A percentile compares a stretch with the other conserved stretches of the same genome.
Conservation (phyloP, 2,329 filamentous ascomycete species). For the Eurotiales sp. region DNA sequence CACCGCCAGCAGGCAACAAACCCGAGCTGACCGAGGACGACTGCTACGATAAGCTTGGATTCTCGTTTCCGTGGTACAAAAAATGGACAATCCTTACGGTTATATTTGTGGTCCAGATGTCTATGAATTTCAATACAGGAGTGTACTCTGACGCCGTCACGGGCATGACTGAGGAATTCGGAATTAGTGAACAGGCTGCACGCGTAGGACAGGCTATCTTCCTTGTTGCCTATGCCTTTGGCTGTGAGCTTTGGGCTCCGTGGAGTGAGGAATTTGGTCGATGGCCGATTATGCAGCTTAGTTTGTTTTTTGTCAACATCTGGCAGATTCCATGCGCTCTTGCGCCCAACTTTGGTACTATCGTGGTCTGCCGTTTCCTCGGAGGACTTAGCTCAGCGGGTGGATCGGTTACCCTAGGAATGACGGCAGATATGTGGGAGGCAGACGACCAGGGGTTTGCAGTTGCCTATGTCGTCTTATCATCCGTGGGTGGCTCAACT, state of each 20-base stretch:
- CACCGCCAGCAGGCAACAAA: conserved; percentile 19
- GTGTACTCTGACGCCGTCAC: conserved; percentile 65
- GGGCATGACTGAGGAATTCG: conserved; percentile 63
- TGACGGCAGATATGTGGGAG: conserved; percentile 61
- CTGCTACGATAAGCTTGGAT: conserved; percentile 64
- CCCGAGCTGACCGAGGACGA: conserved; percentile 49
- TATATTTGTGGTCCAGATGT: conserved; percentile 67
- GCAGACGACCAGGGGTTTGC: conserved; percentile 56
- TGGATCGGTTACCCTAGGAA: conserved; percentile 61
- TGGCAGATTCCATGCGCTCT: conserved; percentile 8
- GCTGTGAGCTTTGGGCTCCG: conserved; percentile 81
- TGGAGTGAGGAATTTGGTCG: conserved; percentile 81
- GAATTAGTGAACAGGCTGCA: conserved; percentile 62
- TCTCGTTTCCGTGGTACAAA: conserved; percentile 55
- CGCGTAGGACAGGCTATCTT: conserved; percentile 72
- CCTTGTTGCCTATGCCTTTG: conserved; percentile 73
- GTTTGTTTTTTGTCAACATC: conserved; percentile 8
- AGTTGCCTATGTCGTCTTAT: conserved; percentile 57
- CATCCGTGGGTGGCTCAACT: conserved; percentile 52
- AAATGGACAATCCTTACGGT: conserved; percentile 67
- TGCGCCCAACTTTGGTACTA: conserved; percentile 26
- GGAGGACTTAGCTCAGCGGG: conserved; percentile 61
- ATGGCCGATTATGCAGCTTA: conserved; percentile 67
- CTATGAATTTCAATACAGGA: conserved; percentile 74
- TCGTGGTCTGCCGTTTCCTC: conserved; percentile 63